phyloP scores from a whole-genome alignment of 306 rosid genomes.

The Oemleria cerasiformis region DNA sequence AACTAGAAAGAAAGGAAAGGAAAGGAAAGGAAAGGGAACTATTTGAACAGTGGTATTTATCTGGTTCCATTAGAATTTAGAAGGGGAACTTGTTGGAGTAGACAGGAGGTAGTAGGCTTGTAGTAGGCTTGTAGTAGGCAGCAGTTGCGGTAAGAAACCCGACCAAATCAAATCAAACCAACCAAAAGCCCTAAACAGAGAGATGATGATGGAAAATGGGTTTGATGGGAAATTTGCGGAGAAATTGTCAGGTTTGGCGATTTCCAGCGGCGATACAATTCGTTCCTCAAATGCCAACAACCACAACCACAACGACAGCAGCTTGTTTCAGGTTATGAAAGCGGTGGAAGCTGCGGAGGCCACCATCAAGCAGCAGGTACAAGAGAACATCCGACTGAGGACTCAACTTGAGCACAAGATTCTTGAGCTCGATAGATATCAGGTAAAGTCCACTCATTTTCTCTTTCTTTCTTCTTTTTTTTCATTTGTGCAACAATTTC shows the following conservation, averaged over 20 bases:
- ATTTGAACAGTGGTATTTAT: too few species aligned
- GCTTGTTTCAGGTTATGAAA: slow-evolving; percentile 77
- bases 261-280: slow-evolving; percentile 29
- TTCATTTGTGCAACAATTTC: too few species aligned
- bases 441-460: slow-evolving; percentile 40
- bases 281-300: slow-evolving; percentile 16
- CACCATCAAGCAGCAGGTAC: slow-evolving; percentile 81
- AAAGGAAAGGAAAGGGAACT: too few species aligned
- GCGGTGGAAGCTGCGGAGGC: slow-evolving; percentile 98
- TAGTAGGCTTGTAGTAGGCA: too few species aligned
- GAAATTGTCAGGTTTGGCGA: slow-evolving; percentile 57
- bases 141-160: too few species aligned
- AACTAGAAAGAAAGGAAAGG: too few species aligned
- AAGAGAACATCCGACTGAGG: slow-evolving; percentile 70
- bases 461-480: too few species aligned
- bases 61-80: too few species aligned
- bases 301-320: slow-evolving; percentile 45
- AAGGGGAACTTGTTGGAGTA: too few species aligned
- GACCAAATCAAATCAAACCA: neutral
- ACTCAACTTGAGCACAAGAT: slow-evolving; percentile 59
- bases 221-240: slow-evolving; percentile 60
- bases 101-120: too few species aligned
- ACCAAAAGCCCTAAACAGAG: neutral
- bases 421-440: slow-evolving; percentile 56
- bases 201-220: slow-evolving; percentile 74